These are phyloP conservation scores for Zalaria sp. DNA, from an alignment of 2,329 filamentous ascomycete species.

Conservation along the genomic window DNA sequence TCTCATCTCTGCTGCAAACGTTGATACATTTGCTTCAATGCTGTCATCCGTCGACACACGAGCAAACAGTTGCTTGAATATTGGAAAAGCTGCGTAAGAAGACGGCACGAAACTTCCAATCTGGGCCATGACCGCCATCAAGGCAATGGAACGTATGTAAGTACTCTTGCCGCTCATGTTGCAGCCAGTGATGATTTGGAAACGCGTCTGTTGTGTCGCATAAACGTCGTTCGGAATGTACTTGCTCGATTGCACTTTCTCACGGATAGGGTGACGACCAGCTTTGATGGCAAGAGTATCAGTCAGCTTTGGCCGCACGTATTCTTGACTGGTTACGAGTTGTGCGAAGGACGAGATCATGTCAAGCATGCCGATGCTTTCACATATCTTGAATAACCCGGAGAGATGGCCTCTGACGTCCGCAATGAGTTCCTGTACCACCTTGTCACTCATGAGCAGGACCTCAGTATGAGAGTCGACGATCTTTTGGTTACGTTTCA, in stretches of 20 bases:
- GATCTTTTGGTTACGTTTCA: constrained; percentile 65
- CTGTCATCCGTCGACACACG: constrained; percentile 76
- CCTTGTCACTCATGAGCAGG: constrained; percentile 61
- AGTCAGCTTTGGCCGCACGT: constrained; percentile 50
- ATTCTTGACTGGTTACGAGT: constrained; percentile 52
- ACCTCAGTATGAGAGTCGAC: constrained; percentile 73
- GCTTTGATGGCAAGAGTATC: constrained; percentile 57
- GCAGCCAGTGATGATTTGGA: constrained; percentile 88
- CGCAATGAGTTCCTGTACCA: constrained; percentile 57
- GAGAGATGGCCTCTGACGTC: constrained; percentile 60
- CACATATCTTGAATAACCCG: constrained; percentile 67
- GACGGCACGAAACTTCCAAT: constrained; percentile 85
- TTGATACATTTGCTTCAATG: constrained; percentile 82
- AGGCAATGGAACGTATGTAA: constrained; percentile 73
- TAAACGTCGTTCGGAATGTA: constrained; percentile 89
- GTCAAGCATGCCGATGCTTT: constrained; percentile 75
- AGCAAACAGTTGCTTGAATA: constrained; percentile 74
- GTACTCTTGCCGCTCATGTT: constrained; percentile 99
- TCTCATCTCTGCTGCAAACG: constrained; percentile 88
- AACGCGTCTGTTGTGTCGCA: constrained; percentile 62
- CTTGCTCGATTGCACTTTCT: constrained; percentile 52
- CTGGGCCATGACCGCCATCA: constrained; percentile 87
- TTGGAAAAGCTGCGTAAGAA: constrained; percentile 64
- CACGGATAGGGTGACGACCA: constrained; percentile 65
- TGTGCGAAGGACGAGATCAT: constrained; percentile 54